Evolutionary conservation across 2,329 filamentous ascomycete species (phyloP).

Genomic region (Daldinia sp.): DNA sequence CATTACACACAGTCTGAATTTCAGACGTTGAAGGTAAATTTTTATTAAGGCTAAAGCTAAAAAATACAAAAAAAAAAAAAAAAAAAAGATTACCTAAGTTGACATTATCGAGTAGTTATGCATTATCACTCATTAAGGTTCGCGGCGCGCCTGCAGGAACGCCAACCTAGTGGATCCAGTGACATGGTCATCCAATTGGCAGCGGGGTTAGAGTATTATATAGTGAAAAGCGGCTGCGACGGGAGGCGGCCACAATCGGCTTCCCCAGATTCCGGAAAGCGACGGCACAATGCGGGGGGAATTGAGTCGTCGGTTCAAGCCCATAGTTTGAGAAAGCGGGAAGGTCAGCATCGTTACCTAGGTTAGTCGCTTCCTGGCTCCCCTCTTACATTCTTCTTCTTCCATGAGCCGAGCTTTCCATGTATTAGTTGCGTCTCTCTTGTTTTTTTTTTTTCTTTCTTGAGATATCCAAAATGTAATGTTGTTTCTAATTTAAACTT

Average conservation of each 20-base stretch:
- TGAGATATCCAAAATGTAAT: conserved; percentile 17
- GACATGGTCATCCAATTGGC: conserved; percentile 26
- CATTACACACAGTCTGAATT: neutral
- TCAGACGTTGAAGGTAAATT: conserved; percentile 1
- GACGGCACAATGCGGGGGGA: conserved; percentile 48
- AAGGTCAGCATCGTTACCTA: conserved; percentile 30
- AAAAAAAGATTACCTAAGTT: conserved; percentile 20
- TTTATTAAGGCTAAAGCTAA: conserved; percentile 23
- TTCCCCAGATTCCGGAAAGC: conserved; percentile 49
- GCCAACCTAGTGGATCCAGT: conserved; percentile 26
- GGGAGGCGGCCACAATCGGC: conserved; percentile 44
- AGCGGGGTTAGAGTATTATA: conserved; percentile 8
- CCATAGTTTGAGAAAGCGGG: conserved; percentile 13
- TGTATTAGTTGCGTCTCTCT: conserved; percentile 20
- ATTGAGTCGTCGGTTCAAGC: conserved; percentile 22
- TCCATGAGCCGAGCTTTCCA: conserved; percentile 14
- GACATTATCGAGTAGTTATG: conserved; percentile 8
- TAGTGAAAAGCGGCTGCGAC: neutral
- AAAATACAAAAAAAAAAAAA: conserved; percentile 7
- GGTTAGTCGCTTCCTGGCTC: conserved; percentile 7
- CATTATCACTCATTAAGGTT: conserved; percentile 30
- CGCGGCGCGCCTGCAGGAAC: conserved; percentile 41
- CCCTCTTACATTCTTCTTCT: conserved; percentile 19
- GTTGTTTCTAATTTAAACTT: neutral
- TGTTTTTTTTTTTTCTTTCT: conserved; percentile 11